phyloP scores from a whole-genome alignment of 2,329 filamentous ascomycete species.

The Tolypocladium inflatum region DNA sequence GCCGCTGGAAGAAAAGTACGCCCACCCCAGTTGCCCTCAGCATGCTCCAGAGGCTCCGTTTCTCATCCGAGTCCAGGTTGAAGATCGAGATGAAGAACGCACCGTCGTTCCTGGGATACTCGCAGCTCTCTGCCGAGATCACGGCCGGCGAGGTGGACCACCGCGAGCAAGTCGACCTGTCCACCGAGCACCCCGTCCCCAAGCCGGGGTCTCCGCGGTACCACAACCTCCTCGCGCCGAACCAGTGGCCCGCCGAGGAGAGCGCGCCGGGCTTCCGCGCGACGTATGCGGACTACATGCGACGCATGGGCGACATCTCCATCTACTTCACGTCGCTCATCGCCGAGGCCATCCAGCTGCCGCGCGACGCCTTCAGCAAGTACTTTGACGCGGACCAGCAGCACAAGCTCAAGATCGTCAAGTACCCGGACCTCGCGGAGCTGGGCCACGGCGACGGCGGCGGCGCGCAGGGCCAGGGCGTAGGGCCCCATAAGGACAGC shows the following conservation, averaged over 20 bases:
- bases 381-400: slow-evolving; percentile 71
- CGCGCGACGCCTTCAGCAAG: slow-evolving; percentile 58
- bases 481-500: slow-evolving; percentile 76
- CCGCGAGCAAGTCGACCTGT: slow-evolving; percentile 80
- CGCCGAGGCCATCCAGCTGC: slow-evolving; percentile 72
- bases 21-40: slow-evolving; percentile 5
- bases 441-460: slow-evolving; percentile 36
- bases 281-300: slow-evolving; percentile 67
- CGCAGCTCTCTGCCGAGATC: slow-evolving; percentile 54
- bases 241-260: slow-evolving; percentile 64
- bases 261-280: slow-evolving; percentile 58
- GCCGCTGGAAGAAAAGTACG: slow-evolving; percentile 63
- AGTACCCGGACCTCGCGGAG: slow-evolving; percentile 66
- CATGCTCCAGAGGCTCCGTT: background rate
- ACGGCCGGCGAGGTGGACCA: slow-evolving; percentile 71
- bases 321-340: slow-evolving; percentile 70
- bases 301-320: slow-evolving; percentile 62
- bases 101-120: slow-evolving; percentile 62
- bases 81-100: slow-evolving; percentile 67
- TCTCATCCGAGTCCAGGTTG: slow-evolving; percentile 28
- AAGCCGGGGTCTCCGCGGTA: slow-evolving; percentile 54
- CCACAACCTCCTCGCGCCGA: slow-evolving; percentile 66
- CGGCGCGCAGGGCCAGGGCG: slow-evolving; percentile 42
- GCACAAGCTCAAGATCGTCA: slow-evolving; percentile 85
- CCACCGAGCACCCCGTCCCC: slow-evolving; percentile 64